Evolutionary conservation across 345 rosid genomes (phyloP), one percentile per base, ranked within the genome.

Genomic region (Euphorbia lathyris): DNA sequence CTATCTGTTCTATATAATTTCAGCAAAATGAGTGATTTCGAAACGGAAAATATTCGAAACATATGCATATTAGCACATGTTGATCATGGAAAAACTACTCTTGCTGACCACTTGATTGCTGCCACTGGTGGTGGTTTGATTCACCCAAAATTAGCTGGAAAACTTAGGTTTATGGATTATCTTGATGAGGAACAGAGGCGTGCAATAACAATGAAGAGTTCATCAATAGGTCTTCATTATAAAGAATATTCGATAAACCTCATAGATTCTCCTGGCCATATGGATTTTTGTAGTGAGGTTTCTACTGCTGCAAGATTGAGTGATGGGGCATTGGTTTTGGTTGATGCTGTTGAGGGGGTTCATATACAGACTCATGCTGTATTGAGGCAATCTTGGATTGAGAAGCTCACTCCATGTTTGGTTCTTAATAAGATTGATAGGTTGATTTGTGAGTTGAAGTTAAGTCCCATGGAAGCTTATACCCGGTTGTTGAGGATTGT

Each of bases 181-280:
- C 88, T 95, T 1, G 98, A 92, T 55, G 99, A 95, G 83, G 98
- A 95, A 72, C 98, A 92, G 66, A 79, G 96, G 81, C 87, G 97
- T n/a, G 97, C 98, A 0, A 94, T 94, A 22, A 95, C 98, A 0
- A 95, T 92, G 99, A 95, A 92, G 84, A 95, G 99, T 78, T 94
- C 96, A 27, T 91, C 98, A 0, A 90, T 91, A 45, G 83, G 84
- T 74, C 91, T 95, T 40, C 72, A 59, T 0, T 92, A 79, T 43
- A 83, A 81, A 9, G 91, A 83, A 17, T 79, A 85, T 60, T 80
- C 88, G 12, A 59, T 95, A 5, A 95, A 92, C 72, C 79, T 92
- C 17, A 95, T 92, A 48, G 99, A 95, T 48, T 90, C 98, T 30
- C 98, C 99, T 32, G 99, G 98, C 17, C 98, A 94, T 72, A 92